Base-by-base conservation (phyloP, 2,329 filamentous ascomycete genomes). In the Fusarium humuli region DNA sequence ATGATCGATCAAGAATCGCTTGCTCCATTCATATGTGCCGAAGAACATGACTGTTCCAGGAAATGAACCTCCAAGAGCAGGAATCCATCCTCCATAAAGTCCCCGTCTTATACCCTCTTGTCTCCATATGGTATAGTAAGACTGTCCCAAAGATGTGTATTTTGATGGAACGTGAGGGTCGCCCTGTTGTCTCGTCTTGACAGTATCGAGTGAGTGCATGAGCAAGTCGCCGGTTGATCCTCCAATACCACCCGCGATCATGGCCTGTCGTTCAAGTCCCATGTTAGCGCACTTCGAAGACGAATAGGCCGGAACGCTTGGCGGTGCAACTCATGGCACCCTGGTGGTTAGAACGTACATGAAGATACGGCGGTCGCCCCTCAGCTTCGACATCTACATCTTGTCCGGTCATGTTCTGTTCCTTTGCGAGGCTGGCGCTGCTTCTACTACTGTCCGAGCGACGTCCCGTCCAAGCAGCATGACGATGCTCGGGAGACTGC, bases 131-230 rank as follows among this genome's bases (percentile, higher is more conserved):
- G 92, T 98, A 78, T 92, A 88, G 82, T 98, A 99, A 6, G 95
- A 96, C 62, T 92, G 92, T 41, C 92, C 92, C 80, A 98, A 90
- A 18, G 94, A 95, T 13, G 92, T 91, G 82, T 99, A 99, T 82
- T 93, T 97, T 3, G 96, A 92, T 23, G 96, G 96, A 65, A 97
- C 88, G 78, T 96, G 92, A 46, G 95, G 94, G 77, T 98, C 96
- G 76, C 95, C 96, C 82, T 99, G 96, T 80, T 99, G 97, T 74
- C 96, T 89, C 48, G 96, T 99, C 83, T 99, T 99, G 76, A 99
- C 96, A 1, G 96, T 99, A 81, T 99, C 96, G 77, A 99, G 88
- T 47, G 95, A 98, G 83, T 99, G 96, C 96, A 99, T 99, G 72
- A 99, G 85, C 87, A 99, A 92, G 81, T 99, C 96, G 63, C 97